Evolutionary conservation across 2,329 filamentous ascomycete genomes (phyloP), one percentile per base, ranked within the genome.

Genomic region (Fusarium sp.): DNA sequence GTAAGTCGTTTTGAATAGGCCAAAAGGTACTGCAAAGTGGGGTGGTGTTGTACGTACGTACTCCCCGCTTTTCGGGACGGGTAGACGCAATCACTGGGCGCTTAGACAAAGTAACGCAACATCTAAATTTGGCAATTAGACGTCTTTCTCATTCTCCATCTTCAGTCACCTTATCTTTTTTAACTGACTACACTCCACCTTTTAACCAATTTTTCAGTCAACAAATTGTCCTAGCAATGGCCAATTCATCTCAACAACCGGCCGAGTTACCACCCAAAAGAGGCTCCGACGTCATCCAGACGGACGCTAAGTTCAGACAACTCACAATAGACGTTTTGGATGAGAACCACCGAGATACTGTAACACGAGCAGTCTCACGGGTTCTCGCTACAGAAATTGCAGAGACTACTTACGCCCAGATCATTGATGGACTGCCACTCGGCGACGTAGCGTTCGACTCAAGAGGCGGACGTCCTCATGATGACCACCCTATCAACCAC

Each of bases 401-500:
- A 11, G 63, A 71, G 10, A 7, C 13, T 0, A 73, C 68, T 11
- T 76, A 68, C 39, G 69, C 69, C 6, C 70, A 77, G 24, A 70
- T 75, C 1, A 52, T 75, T 2, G 74, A 77, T 8, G 75, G 73
- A 0, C 8, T 77, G 5, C 75, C 72, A 0, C 15, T 69, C 3
- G 18, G n/a, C 3, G 33, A 54, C 6, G 53, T 66, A 1, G 56
- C 52, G 0, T 49, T 39, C 8, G 57, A 71, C n/a, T 38, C 47
- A 7, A 18, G 21, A 16, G 41, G 33, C 0, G 44, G 46, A 12
- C n/a, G 38, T 4, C 50, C 33, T 11, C 38, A 43, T 8, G 8
- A 6, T 3, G 29, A 46, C 2, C 71, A 71, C 62, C 72, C 68
- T 11, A 55, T 73, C 20, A n/a, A 64, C 9, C n/a, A 70, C 20